These are phyloP conservation scores for Caryocar brasiliense DNA, from an alignment of 441 rosid genomes.

Conservation along the genomic window DNA sequence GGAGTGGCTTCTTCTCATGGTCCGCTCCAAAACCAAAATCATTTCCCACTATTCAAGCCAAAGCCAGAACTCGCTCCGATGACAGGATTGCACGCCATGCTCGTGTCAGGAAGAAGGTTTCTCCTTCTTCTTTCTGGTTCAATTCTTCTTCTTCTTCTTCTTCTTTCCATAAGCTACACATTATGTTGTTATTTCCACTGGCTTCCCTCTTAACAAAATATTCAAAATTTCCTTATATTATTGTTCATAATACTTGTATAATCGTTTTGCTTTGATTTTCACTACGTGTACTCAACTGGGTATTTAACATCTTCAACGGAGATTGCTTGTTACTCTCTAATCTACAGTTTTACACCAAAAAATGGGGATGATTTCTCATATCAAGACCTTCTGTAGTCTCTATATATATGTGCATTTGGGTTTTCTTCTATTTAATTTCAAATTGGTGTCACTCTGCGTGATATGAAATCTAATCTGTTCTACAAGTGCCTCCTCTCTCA, in stretches of 20 bases:
- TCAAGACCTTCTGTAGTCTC: too few relatives aligned
- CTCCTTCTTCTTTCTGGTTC: not conserved
- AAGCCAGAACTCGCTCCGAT: slow-evolving; percentile 49
- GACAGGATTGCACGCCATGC: slow-evolving; percentile 73
- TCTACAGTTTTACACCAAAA: too few relatives aligned
- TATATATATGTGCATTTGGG: not conserved
- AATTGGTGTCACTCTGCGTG: not conserved
- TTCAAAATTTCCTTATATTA: too few relatives aligned
- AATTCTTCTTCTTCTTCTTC: not conserved
- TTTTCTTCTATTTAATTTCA: not conserved
- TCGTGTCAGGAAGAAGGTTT: slow-evolving; percentile 83
- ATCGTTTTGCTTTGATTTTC: too few relatives aligned
- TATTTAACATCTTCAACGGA: too few relatives aligned
- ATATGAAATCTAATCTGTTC: not conserved
- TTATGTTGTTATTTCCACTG: not conserved
- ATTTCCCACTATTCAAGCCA: slow-evolving; percentile 40
- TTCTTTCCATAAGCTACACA: not conserved
- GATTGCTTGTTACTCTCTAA: too few relatives aligned
- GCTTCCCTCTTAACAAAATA: too few relatives aligned
- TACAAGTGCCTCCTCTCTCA: slow-evolving; percentile 12
- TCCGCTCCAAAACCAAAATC: slow-evolving; percentile 6
- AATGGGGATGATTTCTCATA: too few relatives aligned
- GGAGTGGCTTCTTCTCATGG: slow-evolving; percentile 12
- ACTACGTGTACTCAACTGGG: too few relatives aligned
- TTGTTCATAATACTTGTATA: too few relatives aligned